Evolutionary conservation across 371 early-diverging fungal genomes (phyloP).

Genomic region (Massospora cicadina): DNA sequence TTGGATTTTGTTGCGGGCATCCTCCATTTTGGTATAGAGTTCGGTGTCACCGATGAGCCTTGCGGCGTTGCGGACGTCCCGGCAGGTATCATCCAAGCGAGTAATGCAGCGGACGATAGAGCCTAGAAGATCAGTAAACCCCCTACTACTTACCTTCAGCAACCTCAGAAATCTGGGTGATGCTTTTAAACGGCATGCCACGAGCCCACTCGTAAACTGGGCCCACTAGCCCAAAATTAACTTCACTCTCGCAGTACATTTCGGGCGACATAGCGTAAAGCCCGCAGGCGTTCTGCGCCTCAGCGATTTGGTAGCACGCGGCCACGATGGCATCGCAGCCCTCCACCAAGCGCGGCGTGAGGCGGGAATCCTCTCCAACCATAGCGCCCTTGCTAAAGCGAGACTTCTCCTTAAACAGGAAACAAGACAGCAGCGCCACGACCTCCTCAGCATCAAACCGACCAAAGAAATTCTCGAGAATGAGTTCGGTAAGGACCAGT

Average conservation of each 20-base stretch:
- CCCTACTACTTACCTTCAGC: conserved; percentile 50
- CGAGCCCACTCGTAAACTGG: conserved; percentile 97
- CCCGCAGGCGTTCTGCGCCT: conserved; percentile 53
- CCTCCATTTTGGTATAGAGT: conserved; percentile 88
- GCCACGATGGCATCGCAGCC: conserved; percentile 38
- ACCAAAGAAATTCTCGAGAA: conserved; percentile 87
- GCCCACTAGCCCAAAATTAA: conserved; percentile 83
- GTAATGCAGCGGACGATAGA: conserved; percentile 95
- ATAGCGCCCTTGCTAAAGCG: conserved; percentile 14
- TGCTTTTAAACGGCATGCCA: conserved; percentile 84
- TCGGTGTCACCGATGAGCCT: conserved; percentile 86
- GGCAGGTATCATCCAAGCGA: conserved; percentile 91
- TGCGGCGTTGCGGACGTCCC: conserved; percentile 88
- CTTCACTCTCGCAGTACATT: conserved; percentile 25
- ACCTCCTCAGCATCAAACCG: conserved; percentile 83
- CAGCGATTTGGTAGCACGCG: conserved; percentile 49
- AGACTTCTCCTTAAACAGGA: conserved; percentile 87
- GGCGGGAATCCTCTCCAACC: not conserved
- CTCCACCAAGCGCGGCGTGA: conserved; percentile 19
- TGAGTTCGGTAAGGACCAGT: conserved; percentile 91
- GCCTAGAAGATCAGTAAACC: conserved; percentile 23
- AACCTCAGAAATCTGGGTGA: conserved; percentile 86
- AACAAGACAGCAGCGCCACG: conserved; percentile 86
- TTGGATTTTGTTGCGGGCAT: conserved; percentile 78
- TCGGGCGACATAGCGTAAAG: conserved; percentile 26